Percentiles rank a stretch among this genome's conserved stretches.
Conservation (phyloP, 1,284 basidiomycete species). For the Meira miltonrushii region DNA sequence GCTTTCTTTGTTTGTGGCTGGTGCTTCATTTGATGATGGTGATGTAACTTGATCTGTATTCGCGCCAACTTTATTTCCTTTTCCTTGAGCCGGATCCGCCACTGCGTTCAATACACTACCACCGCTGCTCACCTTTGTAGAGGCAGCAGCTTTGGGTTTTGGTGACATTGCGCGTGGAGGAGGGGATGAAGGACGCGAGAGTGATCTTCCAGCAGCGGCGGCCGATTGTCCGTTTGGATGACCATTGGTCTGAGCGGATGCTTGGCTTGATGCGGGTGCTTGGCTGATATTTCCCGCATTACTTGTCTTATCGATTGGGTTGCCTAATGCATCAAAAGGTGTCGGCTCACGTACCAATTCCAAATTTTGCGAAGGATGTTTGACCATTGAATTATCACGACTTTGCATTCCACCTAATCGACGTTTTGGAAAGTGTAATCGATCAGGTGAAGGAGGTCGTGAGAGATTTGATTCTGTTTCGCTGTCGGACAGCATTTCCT, state of each 20-base stretch:
- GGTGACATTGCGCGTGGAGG: slow-evolving; percentile 40
- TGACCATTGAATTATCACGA: slow-evolving; percentile 38
- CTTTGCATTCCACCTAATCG: slow-evolving; percentile 39
- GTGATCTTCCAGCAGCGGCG: background rate
- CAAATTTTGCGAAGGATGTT: slow-evolving; percentile 27
- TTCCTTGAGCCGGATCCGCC: slow-evolving; percentile 22
- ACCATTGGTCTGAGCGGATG: background rate
- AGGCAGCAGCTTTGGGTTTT: slow-evolving; percentile 21
- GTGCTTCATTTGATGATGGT: background rate
- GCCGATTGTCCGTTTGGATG: background rate
- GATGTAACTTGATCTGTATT: background rate
- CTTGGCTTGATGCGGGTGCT: background rate
- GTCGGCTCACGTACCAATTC: slow-evolving; percentile 36
- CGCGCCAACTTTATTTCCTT: slow-evolving; percentile 8
- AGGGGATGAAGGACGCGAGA: slow-evolving; percentile 26
- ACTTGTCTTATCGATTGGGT: background rate
- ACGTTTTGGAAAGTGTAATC: slow-evolving; percentile 36
- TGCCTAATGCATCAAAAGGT: slow-evolving; percentile 22
- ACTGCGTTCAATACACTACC: slow-evolving; percentile 5
- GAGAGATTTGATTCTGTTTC: slow-evolving; percentile 46
- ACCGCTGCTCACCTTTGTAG: slow-evolving; percentile 31
- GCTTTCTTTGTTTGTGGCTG: slow-evolving; percentile 13
- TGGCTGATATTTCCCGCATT: background rate
- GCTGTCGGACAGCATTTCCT: slow-evolving; percentile 35
- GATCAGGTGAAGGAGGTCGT: slow-evolving; percentile 39